Evolutionary conservation across 345 rosid species (phyloP).

Genomic region (Gossypium australe): DNA sequence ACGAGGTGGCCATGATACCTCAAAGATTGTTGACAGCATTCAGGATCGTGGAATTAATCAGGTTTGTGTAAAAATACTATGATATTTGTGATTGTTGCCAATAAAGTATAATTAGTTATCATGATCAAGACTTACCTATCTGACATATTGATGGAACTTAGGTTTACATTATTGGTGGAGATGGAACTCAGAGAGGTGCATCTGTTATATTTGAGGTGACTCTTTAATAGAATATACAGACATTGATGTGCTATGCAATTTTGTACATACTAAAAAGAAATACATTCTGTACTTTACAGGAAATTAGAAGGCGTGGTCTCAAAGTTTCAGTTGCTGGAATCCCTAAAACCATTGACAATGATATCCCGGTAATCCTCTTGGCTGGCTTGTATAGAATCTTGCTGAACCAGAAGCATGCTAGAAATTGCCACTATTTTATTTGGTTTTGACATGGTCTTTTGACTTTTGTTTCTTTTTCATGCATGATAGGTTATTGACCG

Average conservation of each 20-base stretch:
- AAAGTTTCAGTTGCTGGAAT: constrained; percentile 74
- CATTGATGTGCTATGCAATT: not conserved
- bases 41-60: constrained; percentile 85
- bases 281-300: constrained; percentile 27
- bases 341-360: constrained; percentile 79
- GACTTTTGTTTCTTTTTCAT: not conserved
- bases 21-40: constrained; percentile 82
- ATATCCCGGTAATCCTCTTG: constrained; percentile 44
- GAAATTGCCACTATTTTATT: not conserved
- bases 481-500: constrained; percentile 49
- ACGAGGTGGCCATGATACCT: constrained; percentile 71
- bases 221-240: not conserved
- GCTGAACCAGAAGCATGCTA: not conserved
- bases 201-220: constrained; percentile 59
- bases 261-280: not conserved
- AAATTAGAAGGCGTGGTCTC: constrained; percentile 59
- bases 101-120: not conserved
- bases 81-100: not conserved
- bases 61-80: constrained; percentile 23
- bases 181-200: constrained; percentile 77
- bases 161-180: constrained; percentile 87
- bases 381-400: constrained; percentile 4
- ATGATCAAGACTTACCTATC: not conserved
- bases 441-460: not conserved
- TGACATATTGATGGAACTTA: constrained; percentile 14